Evolutionary conservation across 2,329 filamentous ascomycete species (phyloP), one percentile per base, ranked within the genome.

Genomic region (Ramichloridium luteum): DNA sequence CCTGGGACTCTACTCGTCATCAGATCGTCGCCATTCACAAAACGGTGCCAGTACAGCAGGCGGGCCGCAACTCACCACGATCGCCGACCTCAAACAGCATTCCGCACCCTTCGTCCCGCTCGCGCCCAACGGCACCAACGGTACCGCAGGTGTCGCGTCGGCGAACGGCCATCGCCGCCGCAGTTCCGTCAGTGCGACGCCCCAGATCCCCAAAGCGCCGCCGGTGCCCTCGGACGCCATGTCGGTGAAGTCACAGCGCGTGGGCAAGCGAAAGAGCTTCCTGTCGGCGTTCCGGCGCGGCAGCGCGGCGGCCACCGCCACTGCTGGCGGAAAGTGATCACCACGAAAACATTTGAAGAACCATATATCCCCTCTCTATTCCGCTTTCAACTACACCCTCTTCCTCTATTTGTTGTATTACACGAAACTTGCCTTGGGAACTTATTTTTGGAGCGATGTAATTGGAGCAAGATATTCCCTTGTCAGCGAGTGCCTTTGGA

Each of bases 201-300:
- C 43, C 1, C 46, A 44, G 23, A 45, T 48, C n/a, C 40, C 40
- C 5, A 31, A 28, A 1, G 34, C 31, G 5, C 40, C 37, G 1
- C 31, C 26, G 4, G 25, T 31, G 5, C 27, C 20, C 11, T 32
- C 37, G 20, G 20, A 23, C 13, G 28, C 33, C 4, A 42, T 38
- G 25, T 41, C 39, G 13, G 29, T 34, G 8, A 40, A 46, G 9
- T 44, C 44, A n/a, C 46, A 53, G n/a, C 56, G 51, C 35, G 48
- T 62, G 27, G 52, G 55, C 31, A 65, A 64, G 49, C 53, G 62
- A 35, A 65, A 65, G 50, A 65, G 61, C 37, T 58, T 66, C 36
- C 42, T 63, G 34, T 49, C 52, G 13, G 59, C 62, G 17, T 65
- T 65, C 42, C 55, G 54, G 32, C 49, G 53, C 22, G 34, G 28